Percentiles rank a stretch among this genome's conserved stretches.
Conservation (phyloP, 2,329 filamentous ascomycete species). For the Alternaria sp. region DNA sequence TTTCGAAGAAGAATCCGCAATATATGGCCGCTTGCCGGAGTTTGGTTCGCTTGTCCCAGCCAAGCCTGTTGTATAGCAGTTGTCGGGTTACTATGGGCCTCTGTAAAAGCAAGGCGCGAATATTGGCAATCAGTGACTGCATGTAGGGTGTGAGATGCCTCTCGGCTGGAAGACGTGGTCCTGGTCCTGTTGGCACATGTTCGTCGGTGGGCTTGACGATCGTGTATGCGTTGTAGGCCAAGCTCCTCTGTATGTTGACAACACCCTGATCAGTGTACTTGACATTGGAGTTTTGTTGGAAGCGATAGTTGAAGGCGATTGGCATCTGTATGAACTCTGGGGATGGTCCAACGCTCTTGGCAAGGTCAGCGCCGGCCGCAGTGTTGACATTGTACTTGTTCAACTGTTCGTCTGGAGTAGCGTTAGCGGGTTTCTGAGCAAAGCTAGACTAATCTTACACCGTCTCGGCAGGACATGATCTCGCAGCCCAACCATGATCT, state of each 20-base stretch:
- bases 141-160: slow-evolving; percentile 64
- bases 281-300: slow-evolving; percentile 85
- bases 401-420: slow-evolving; percentile 61
- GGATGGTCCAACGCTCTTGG: slow-evolving; percentile 77
- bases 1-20: slow-evolving; percentile 89
- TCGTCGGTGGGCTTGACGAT: slow-evolving; percentile 69
- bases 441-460: slow-evolving; percentile 59
- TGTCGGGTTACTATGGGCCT: slow-evolving; percentile 89
- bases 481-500: slow-evolving; percentile 75
- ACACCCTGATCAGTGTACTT: slow-evolving; percentile 61
- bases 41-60: slow-evolving; percentile 60
- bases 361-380: slow-evolving; percentile 62
- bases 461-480: slow-evolving; percentile 75
- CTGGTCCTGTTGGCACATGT: slow-evolving; percentile 67
- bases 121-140: slow-evolving; percentile 68
- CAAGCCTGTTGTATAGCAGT: slow-evolving; percentile 77
- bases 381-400: slow-evolving; percentile 66
- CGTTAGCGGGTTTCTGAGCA: neutral
- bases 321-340: slow-evolving; percentile 78
- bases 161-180: slow-evolving; percentile 63
- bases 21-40: slow-evolving; percentile 82
- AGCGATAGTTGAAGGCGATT: slow-evolving; percentile 75
- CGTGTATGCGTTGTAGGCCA: slow-evolving; percentile 51
- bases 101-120: slow-evolving; percentile 72
- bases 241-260: slow-evolving; percentile 41